Evolutionary conservation across 208 protist species (phyloP), one percentile per base, ranked within the genome.

Genomic region (Leishmania major): DNA sequence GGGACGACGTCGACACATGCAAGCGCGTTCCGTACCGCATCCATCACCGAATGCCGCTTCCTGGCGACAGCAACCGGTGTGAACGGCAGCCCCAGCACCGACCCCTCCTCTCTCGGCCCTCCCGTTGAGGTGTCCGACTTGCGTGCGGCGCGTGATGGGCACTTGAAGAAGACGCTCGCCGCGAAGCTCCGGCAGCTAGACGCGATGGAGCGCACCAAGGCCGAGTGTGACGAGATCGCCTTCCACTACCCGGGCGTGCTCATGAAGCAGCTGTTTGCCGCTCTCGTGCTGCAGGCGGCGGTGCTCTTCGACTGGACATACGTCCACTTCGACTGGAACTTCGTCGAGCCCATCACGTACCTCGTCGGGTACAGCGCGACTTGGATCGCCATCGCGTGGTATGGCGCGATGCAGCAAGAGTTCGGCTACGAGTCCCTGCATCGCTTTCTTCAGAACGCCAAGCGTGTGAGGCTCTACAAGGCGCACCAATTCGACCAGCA

Each of bases 281-380:
- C 93, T 28, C 77, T 97, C 15, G n/a, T 90, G 15, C 15, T 88
- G 28, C 92, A 95, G 77, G 40, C 78, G 0, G 67, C 81, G 1
- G 86, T 91, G 53, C 86, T 97, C 10, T 96, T 94, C 69, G 89
- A 95, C 79, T 96, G 94, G 91, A 93, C 91, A 17, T 97, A 95
- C 78, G 80, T 97, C 57, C 89, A 91, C 64, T 97, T 96, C 84
- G 92, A 95, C 75, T 97, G 94, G 94, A 95, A 90, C 71, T 84
- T 96, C n/a, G 90, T 94, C 71, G 95, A 98, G 89, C 95, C 95
- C 47, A 96, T 98, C 71, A 97, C 95, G 49, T 98, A 97, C 78
- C 73, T 98, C 55, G 51, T 96, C 37, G 90, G 92, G 15, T 95
- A 95, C 85, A 87, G 85, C 70, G 88, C 69, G n/a, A 91, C 91